Evolutionary conservation across 2,329 filamentous ascomycete species (phyloP).

Genomic region (Xylariaceae sp.): DNA sequence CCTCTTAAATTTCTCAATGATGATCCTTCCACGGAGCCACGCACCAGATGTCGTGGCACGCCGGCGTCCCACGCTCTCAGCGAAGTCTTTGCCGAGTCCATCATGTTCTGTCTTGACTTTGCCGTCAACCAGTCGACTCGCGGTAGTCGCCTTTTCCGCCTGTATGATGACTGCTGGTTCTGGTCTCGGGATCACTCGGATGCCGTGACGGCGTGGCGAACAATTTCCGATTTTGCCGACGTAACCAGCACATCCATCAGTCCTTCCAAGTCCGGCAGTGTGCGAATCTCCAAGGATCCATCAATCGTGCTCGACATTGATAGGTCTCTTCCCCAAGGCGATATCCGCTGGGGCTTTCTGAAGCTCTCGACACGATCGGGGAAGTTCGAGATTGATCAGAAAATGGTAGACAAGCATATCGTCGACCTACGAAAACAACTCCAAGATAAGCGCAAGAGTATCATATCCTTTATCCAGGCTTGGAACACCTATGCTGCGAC

Average conservation of each 20-base stretch:
- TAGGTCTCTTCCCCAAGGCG: constrained; percentile 39
- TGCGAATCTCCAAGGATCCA: constrained; percentile 29
- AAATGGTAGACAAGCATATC: constrained; percentile 55
- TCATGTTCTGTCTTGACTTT: constrained; percentile 63
- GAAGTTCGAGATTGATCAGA: constrained; percentile 56
- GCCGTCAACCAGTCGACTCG: constrained; percentile 54
- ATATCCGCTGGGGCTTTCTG: constrained; percentile 53
- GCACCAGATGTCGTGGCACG: constrained; percentile 49
- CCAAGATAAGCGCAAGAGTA: constrained; percentile 43
- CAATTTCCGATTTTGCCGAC: constrained; percentile 49
- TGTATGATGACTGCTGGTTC: constrained; percentile 65
- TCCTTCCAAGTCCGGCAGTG: constrained; percentile 43
- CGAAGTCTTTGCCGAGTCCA: constrained; percentile 54
- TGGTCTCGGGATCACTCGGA: constrained; percentile 51
- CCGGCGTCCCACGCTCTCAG: constrained; percentile 58
- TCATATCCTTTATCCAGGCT: constrained; percentile 40
- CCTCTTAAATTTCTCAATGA: constrained; percentile 56
- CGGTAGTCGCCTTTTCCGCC: constrained; percentile 53
- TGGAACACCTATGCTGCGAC: constrained; percentile 50
- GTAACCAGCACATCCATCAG: constrained; percentile 57
- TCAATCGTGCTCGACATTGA: constrained; percentile 17
- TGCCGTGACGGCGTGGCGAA: constrained; percentile 55
- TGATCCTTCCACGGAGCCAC: constrained; percentile 36
- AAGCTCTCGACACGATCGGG: constrained; percentile 47
- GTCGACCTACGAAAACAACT: constrained; percentile 56